Base-by-base conservation (phyloP, 2,329 filamentous ascomycete species). In the Calonectria pauciramosa region DNA sequence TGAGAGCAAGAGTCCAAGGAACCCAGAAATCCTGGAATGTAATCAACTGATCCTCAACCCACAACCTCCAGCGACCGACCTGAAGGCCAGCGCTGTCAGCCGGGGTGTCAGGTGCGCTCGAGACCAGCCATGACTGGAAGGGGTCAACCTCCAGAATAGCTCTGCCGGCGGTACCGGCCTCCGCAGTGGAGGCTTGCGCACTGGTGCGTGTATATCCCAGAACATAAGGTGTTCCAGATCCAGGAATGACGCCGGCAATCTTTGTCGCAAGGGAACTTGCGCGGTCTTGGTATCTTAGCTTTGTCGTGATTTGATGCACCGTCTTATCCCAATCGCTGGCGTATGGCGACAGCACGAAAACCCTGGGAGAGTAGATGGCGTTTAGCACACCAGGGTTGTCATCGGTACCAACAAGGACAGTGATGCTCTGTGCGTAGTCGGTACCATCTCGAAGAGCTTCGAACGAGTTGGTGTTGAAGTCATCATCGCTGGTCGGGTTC, bases 31-130 rank as follows among this genome's bases (percentile, higher is more conserved):
- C 75, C 10, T 77, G 76, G 1, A 32, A 73, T 1, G 73, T 73
- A 4, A 77, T 49, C 9, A 78, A 67, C 20, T 66, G 38, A 28
- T 76, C 77, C 54, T 79, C 77, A 28, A 79, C 77, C 77, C 77
- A 79, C 18, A 77, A 68, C 28, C 77, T 76, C 77, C 77, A 79
- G 54, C 75, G 70, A 23, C 51, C 77, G 7, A 75, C 59, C 4
- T 47, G 52, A 38, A 47, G 72, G 18, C 41, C 73, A n/a, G 49
- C 14, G 23, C 65, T 66, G 2, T 68, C 59, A 1, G 20, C n/a
- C 0, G 64, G 56, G 23, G 13, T 23, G 0, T 66, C 67, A 18
- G 20, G 32, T 32, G 36, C 14, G 20, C 23, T 36, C 9, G 56
- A 60, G 10, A 51, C 14, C 4, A 73, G 14, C 3, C 71, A 65